phyloP scores from a whole-genome alignment of 1,139 yeast genomes.

The Eremothecium coryli region DNA sequence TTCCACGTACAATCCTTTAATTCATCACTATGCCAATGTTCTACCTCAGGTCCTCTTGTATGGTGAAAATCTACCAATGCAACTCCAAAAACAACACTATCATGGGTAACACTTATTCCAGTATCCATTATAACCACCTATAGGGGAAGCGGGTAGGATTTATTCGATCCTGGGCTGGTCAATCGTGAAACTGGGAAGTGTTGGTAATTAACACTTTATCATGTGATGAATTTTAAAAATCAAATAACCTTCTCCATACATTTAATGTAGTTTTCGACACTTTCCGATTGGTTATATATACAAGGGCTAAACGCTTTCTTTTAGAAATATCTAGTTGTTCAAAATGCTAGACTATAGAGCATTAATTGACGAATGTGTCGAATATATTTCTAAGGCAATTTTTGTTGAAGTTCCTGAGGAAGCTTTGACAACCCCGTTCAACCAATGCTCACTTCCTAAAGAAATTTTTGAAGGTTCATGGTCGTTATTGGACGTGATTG shows the following conservation, averaged over 20 bases:
- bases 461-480: neutral
- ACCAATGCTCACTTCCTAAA: neutral
- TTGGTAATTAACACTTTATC: too few relatives aligned
- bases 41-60: conserved; percentile 88
- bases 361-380: conserved; percentile 4
- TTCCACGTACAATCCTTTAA: conserved; percentile 48
- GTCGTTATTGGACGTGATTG: neutral
- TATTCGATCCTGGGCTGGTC: neutral
- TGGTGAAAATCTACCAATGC: conserved; percentile 93
- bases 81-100: conserved; percentile 63
- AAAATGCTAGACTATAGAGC: conserved; percentile 1
- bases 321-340: too few relatives aligned
- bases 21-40: conserved; percentile 66
- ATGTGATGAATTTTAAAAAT: too few relatives aligned
- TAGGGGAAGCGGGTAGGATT: too few relatives aligned
- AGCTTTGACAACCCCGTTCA: neutral
- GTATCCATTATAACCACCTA: too few relatives aligned
- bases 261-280: too few relatives aligned
- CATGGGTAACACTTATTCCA: too few relatives aligned
- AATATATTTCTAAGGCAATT: neutral
- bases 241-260: too few relatives aligned
- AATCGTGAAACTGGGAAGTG: neutral
- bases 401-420: neutral
- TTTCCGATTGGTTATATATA: too few relatives aligned
- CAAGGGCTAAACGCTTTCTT: too few relatives aligned